Evolutionary conservation across 2,329 filamentous ascomycete species (phyloP).

Genomic region (Cytospora leucostoma): DNA sequence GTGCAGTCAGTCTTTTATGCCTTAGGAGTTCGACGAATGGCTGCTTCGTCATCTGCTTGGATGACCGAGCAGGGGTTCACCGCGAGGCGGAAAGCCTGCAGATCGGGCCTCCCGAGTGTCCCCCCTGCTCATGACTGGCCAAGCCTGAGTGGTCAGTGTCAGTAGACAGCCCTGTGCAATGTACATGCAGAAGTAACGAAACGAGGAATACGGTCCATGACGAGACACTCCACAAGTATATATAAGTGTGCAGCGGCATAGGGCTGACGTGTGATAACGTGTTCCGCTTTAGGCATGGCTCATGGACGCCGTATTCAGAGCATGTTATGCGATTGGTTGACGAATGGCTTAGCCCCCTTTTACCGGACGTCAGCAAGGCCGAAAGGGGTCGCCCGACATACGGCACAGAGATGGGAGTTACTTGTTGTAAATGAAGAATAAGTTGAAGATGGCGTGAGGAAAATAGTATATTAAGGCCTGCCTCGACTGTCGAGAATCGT

Average conservation of each 20-base stretch:
- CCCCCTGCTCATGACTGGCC: neutral
- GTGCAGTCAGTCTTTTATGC: too few species aligned
- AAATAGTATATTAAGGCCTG: neutral
- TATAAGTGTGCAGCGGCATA: neutral
- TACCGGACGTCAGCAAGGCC: neutral
- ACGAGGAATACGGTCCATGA: neutral
- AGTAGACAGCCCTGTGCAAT: neutral
- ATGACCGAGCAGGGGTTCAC: neutral
- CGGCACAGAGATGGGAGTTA: neutral
- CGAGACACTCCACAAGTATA: neutral
- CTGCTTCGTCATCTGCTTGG: neutral
- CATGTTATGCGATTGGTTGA: constrained; percentile 15
- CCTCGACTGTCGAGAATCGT: neutral
- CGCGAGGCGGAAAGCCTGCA: neutral
- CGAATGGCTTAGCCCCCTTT: neutral
- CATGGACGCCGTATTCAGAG: constrained; percentile 7
- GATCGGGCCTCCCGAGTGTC: neutral
- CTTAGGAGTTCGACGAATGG: too few species aligned
- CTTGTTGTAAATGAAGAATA: neutral
- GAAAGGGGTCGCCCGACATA: neutral
- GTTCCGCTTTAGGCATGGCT: constrained; percentile 4
- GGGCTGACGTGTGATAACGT: neutral
- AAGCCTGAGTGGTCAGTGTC: neutral
- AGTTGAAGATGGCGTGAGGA: neutral
- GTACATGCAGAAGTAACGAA: neutral